Base-by-base conservation (phyloP, 2,329 filamentous ascomycete genomes). In the Neofusicoccum cordaticola region DNA sequence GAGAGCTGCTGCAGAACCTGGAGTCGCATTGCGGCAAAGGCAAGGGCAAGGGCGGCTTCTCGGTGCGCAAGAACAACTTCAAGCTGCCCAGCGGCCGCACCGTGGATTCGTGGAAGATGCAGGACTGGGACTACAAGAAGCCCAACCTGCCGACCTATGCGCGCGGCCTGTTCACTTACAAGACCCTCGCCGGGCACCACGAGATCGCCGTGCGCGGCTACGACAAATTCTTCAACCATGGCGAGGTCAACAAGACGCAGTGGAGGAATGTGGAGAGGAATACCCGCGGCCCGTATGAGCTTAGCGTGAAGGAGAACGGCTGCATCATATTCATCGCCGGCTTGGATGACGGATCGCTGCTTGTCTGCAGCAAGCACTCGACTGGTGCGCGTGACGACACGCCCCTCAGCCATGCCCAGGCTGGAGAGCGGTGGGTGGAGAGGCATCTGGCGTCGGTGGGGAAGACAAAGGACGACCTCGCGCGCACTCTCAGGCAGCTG, bases 361-460 rank as follows among this genome's bases (percentile, higher is more conserved):
- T 99, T 7, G 93, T 99, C n/a, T 98, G 94, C 85, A 98, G 94
- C 83, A 99, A 99, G 75, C 95, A 99, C 77, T 98, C 95, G 0
- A 98, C 93, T 0, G 95, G 95, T 6, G 82, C 86, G 27, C 86
- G 94, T n/a, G 79, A 78, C 22, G 92, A 96, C 73, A 79, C 82
- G 4, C 84, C 88, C 35, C 69, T 90, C 65, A 97, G 92, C 78
- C 95, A 99, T 81, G 92, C 95, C 2, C 83, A 85, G 65, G 92
- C 88, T 3, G 95, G 94, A 51, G 93, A 97, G 81, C 79, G 79
- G 65, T 94, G 92, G 84, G 83, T 97, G 0, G 90, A 95, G 75
- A 85, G 82, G 68, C 95, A 99, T 78, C 84, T 99, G 44, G 83
- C 84, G 42, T 84, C 85, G 1, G 81, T 96, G 19, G 93, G 93